phyloP scores from a whole-genome alignment of 768 basidiomycete species.

The Podaxis sp. region DNA sequence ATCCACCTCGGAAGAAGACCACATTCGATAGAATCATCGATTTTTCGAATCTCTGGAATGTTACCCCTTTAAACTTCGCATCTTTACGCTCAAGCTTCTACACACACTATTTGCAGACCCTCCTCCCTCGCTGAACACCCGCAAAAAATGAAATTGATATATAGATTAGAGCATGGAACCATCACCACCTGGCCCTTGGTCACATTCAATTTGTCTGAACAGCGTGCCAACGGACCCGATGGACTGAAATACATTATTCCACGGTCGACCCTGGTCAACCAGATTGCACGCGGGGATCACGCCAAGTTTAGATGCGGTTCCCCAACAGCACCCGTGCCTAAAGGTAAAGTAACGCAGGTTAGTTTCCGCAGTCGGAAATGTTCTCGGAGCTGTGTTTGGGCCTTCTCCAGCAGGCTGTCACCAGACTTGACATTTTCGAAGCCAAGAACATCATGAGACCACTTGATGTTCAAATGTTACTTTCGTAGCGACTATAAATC shows the following conservation, averaged over 20 bases:
- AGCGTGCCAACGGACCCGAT: not conserved
- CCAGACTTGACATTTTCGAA: not conserved
- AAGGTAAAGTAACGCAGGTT: not conserved
- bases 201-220: not conserved
- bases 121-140: not conserved
- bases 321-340: constrained; percentile 10
- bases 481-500: constrained; percentile 2
- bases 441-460: constrained; percentile 13
- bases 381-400: not conserved
- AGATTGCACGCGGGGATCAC: not conserved
- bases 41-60: too few species aligned
- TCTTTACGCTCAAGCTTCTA: too few species aligned
- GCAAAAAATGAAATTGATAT: not conserved
- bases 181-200: not conserved
- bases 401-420: constrained; percentile 5
- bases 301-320: not conserved
- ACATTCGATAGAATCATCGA: too few species aligned
- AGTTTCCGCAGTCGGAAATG: constrained; percentile 1
- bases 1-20: too few species aligned
- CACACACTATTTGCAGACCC: too few species aligned
- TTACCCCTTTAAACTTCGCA: too few species aligned
- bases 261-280: not conserved
- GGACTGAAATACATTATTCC: not conserved
- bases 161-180: not conserved
- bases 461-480: not conserved